Evolutionary conservation across 1,284 basidiomycete species (phyloP).

Genomic region (Rhodotorula glutinis): DNA sequence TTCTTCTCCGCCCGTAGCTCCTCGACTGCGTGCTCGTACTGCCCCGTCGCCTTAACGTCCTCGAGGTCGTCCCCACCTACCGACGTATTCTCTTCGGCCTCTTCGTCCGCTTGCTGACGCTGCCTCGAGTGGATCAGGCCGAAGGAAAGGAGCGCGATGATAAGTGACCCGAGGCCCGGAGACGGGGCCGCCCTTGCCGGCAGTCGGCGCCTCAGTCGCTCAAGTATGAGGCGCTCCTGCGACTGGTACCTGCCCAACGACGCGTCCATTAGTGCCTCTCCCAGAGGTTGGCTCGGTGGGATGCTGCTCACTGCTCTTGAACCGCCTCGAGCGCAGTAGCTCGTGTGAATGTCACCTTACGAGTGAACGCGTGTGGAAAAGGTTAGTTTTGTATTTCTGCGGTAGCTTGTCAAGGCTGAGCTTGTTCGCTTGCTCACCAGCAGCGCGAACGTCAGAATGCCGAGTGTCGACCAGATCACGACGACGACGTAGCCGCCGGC

Average conservation of each 20-base stretch:
- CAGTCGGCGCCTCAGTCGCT: neutral
- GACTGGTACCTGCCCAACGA: constrained; percentile 10
- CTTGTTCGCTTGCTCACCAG: constrained; percentile 46
- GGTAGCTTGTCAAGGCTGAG: too few species aligned
- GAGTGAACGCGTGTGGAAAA: too few species aligned
- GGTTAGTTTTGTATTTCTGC: too few species aligned
- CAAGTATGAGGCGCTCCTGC: constrained; percentile 9
- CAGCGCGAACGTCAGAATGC: constrained; percentile 53
- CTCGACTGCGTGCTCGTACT: constrained; percentile 45
- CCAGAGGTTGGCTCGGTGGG: too few species aligned
- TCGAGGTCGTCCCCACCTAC: neutral
- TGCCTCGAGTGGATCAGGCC: constrained; percentile 1
- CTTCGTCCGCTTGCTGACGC: constrained; percentile 10
- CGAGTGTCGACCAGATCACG: constrained; percentile 50
- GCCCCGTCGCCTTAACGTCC: constrained; percentile 1
- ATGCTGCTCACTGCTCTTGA: constrained; percentile 30
- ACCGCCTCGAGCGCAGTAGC: constrained; percentile 64
- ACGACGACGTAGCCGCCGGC: constrained; percentile 53
- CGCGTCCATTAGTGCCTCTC: too few species aligned
- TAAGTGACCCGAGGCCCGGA: neutral
- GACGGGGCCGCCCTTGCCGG: too few species aligned
- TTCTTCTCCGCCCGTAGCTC: constrained; percentile 51
- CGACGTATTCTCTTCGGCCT: neutral
- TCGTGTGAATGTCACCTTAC: constrained; percentile 60
- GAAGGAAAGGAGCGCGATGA: neutral